Base-by-base conservation (phyloP, 1,139 yeast species). In the Magnusiomyces magnusii region DNA sequence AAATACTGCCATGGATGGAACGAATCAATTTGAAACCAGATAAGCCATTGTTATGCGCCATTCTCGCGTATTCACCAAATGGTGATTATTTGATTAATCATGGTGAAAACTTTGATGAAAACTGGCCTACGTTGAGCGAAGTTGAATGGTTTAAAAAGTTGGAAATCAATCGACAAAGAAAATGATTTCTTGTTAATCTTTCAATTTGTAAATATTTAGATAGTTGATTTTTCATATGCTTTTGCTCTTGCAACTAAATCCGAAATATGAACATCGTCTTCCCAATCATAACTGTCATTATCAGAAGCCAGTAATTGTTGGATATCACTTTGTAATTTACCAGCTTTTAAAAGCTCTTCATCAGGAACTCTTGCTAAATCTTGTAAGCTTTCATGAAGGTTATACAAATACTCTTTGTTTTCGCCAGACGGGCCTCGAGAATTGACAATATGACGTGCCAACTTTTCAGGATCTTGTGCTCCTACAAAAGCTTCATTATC, bases 401-500 rank as follows among this genome's bases (percentile, higher is more conserved):
- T 75, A 52, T 74, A 70, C 62, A 92, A 73, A 68, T 92, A 92
- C 67, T 88, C 96, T 54, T 75, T 72, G 69, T 92, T 92, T 24
- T 78, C 77, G 0, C 98, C 98, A 67, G 95, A 86, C 5, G 95
- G 95, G 0, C 98, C 98, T 2, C 67, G 68, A 23, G 87, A 76
- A 0, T 66, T 65, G 23, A 76, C 73, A 28, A 92, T 89, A 13
- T 81, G 78, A 9, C 66, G 62, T 0, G 96, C 96, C 0, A 96
- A 85, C 0, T 72, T 72, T 2, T 71, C 71, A 1, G 75, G 71
- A 65, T 89, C 96, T 58, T 74, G 71, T 0, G 96, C 95, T 0
- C 97, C 97, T 0, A 89, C 78, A 70, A 90, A 92, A 5, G 96
- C 88, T 58, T 78, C 86, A 67, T 91, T 91, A 21, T 82, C 86